Conservation (phyloP, 495 filamentous ascomycete species). For the Aspergillus coremiiformis region DNA sequence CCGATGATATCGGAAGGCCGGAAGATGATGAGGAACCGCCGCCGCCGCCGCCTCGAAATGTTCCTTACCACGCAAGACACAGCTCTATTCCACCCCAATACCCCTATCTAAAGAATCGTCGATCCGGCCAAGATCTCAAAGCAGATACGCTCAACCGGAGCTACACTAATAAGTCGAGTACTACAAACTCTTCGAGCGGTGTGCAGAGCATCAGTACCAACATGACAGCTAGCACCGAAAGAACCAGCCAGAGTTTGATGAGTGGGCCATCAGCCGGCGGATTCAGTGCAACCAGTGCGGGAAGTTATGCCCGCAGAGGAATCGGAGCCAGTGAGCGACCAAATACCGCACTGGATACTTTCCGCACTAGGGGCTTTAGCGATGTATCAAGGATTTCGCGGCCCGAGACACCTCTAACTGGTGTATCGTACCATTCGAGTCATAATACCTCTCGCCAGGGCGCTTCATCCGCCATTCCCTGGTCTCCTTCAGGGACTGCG, state of each 20-base stretch:
- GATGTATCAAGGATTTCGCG: slow-evolving; percentile 39
- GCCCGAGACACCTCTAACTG: slow-evolving; percentile 65
- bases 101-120: slow-evolving; percentile 48
- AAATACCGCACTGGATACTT: slow-evolving; percentile 44
- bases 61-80: slow-evolving; percentile 34
- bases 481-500: slow-evolving; percentile 29
- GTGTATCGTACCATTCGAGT: slow-evolving; percentile 76
- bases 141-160: slow-evolving; percentile 62
- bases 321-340: slow-evolving; percentile 40
- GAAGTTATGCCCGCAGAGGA: slow-evolving; percentile 75
- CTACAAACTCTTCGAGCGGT: slow-evolving; percentile 65
- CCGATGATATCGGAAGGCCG: slow-evolving; percentile 28
- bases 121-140: slow-evolving; percentile 79
- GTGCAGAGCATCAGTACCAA: slow-evolving; percentile 66
- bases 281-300: slow-evolving; percentile 91
- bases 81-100: slow-evolving; percentile 39
- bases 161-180: slow-evolving; percentile 79
- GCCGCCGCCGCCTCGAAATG: slow-evolving; percentile 57
- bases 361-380: slow-evolving; percentile 37
- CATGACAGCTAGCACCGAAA: slow-evolving; percentile 62
- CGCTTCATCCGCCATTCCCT: slow-evolving; percentile 41
- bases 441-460: slow-evolving; percentile 59
- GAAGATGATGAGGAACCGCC: slow-evolving; percentile 49
- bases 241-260: slow-evolving; percentile 82
- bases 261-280: slow-evolving; percentile 83